These are phyloP conservation scores for Kwoniella heveanensis DNA, from an alignment of 768 basidiomycete species.

Conservation along the genomic window DNA sequence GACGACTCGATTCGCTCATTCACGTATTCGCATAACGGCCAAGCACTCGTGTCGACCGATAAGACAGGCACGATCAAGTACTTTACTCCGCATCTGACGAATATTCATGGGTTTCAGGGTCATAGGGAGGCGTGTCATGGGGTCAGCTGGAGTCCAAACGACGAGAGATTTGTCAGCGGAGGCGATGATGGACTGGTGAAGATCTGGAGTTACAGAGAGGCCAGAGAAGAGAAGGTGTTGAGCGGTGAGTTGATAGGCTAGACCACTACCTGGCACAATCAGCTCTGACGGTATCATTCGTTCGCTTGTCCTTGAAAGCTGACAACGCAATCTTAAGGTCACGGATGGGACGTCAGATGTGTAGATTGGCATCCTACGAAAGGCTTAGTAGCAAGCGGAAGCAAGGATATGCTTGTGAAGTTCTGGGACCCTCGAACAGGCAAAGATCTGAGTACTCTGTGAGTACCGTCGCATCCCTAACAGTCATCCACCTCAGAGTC, in stretches of 20 bases:
- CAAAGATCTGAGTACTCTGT: slow-evolving; percentile 87
- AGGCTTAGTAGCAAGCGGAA: slow-evolving; percentile 89
- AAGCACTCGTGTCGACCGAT: slow-evolving; percentile 89
- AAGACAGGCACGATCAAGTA: slow-evolving; percentile 95
- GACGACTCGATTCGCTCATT: slow-evolving; percentile 90
- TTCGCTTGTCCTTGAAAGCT: not conserved
- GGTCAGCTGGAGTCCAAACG: slow-evolving; percentile 87
- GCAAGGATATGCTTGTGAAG: slow-evolving; percentile 97
- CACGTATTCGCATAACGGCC: slow-evolving; percentile 87
- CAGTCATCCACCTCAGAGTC: no score
- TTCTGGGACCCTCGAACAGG: slow-evolving; percentile 99
- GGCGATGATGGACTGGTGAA: slow-evolving; percentile 93
- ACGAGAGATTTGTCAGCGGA: slow-evolving; percentile 86
- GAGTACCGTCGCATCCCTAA: slow-evolving; percentile 57
- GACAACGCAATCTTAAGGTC: slow-evolving; percentile 62
- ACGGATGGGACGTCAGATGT: slow-evolving; percentile 98
- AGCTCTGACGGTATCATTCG: no score
- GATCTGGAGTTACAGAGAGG: slow-evolving; percentile 93
- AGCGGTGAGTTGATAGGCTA: slow-evolving; percentile 64
- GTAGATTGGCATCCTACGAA: slow-evolving; percentile 99
- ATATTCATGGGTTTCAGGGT: slow-evolving; percentile 88
- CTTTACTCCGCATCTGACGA: slow-evolving; percentile 99
- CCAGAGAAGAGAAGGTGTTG: slow-evolving; percentile 80
- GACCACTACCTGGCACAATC: no score
- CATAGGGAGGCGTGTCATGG: slow-evolving; percentile 94